Base-by-base conservation (phyloP, 495 filamentous ascomycete genomes). In the Astrothelium macrocarpum region DNA sequence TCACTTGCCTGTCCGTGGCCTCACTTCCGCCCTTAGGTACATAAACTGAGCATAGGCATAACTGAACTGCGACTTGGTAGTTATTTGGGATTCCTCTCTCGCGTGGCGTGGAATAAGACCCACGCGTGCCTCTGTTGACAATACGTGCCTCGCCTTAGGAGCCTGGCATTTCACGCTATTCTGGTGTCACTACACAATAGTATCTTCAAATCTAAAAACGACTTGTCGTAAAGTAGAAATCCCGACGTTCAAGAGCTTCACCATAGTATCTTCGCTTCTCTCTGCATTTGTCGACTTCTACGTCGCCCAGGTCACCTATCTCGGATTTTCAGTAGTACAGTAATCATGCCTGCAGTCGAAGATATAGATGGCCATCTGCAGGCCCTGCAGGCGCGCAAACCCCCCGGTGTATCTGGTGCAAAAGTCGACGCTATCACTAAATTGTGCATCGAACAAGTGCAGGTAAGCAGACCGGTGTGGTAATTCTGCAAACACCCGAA, bases 321-420 rank as follows among this genome's bases (percentile, higher is more conserved):
- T 25, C 9, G 49, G 49, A 56, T 11, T 56, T 29, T 29, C 36
- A 32, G 39, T 59, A 59, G 60, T 23, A n/a, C 59, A 53, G 36
- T 59, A 45, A 67, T 59, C 79, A 91, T 92, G 88, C 85, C 88
- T 63, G 85, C 89, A 71, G 86, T 96, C 87, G 86, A 85, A 79
- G 93, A 97, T 72, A 79, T 98, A 79, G 94, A 95, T 77, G 83
- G 82, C 64, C 86, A 86, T 77, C 83, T 98, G 71, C 90, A 95
- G 78, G 91, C 87, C 64, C 91, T 98, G 90, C 87, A 90, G 70
- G 79, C 81, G 61, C 80, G 96, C 71, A 97, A 96, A 76, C 85
- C 95, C 20, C 95, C 95, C 32, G 94, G 94, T 68, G 91, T 97
- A 62, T 93, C 91, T 28, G 91, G 90, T 62, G 87, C 89, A 46